Base-by-base conservation (phyloP, 495 filamentous ascomycete species). In the Penicillium argentinense region DNA sequence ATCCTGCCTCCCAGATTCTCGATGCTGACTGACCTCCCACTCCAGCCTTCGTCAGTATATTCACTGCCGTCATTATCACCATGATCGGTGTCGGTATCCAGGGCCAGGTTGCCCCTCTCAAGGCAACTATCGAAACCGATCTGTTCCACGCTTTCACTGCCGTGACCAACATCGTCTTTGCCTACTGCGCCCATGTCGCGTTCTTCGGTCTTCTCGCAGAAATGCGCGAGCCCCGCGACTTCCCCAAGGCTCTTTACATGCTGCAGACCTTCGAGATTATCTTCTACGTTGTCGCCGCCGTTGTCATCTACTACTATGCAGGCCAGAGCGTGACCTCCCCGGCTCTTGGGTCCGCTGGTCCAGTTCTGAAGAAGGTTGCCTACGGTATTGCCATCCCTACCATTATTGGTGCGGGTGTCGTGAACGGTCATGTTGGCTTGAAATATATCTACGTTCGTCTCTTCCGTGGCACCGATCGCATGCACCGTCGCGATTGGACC, bases 371-470 rank as follows among this genome's bases (percentile, higher is more conserved):
- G 50, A 89, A 89, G 66, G 61, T 72, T 13, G 84, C 87, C 3
- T 95, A 87, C 51, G 88, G 87, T 12, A 68, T 92, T 43, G 88
- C 87, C 18, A 66, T 88, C 2, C 89, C 89, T 0, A 88, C 86
- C n/a, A 68, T 71, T 39, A 52, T 71, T 18, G 59, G 64, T 24
- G 63, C 60, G 11, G 67, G 64, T 49, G 63, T 71, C 25, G 82
- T 90, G 54, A 82, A 86, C 61, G 86, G 80, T 62, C 74, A 79
- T 38, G 69, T 78, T 17, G 74, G 74, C 22, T 48, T 59, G 21
- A 85, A 85, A 54, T 87, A 86, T 49, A 73, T 90, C 44, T 84
- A 83, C 54, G 78, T 82, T 11, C 76, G 82, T 4, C 27, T 84
- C 4, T 84, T 81, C 65, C 69, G 66, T 6, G 65, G 77, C 52